These are phyloP conservation scores for Penicillium sp. DNA, from an alignment of 2,329 filamentous ascomycete species.

Conservation along the genomic window DNA sequence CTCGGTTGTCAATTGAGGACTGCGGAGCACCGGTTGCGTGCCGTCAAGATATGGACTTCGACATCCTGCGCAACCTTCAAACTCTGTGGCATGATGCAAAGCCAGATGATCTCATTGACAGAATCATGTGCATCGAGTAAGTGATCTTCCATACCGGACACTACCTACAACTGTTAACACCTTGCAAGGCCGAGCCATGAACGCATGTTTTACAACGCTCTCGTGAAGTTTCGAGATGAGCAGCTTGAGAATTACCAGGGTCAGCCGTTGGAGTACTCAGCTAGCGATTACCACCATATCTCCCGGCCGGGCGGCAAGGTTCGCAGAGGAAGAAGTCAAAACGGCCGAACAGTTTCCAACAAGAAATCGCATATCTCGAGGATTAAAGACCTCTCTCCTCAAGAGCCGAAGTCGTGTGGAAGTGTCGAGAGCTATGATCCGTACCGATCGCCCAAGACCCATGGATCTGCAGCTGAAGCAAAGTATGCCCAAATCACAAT, in stretches of 20 bases:
- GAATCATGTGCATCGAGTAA: conserved; percentile 64
- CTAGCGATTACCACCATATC: conserved; percentile 86
- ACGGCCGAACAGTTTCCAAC: conserved; percentile 30
- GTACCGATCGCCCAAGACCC: conserved; percentile 66
- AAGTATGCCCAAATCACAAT: conserved; percentile 67
- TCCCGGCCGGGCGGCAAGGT: conserved; percentile 37
- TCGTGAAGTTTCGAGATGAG: conserved; percentile 77
- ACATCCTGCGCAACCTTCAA: conserved; percentile 79
- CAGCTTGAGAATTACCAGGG: conserved; percentile 81
- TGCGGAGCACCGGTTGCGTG: conserved; percentile 60
- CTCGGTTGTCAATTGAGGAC: conserved; percentile 57
- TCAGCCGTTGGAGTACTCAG: conserved; percentile 73
- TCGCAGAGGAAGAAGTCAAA: conserved; percentile 31
- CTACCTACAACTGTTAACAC: background rate
- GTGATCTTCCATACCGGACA: conserved; percentile 29
- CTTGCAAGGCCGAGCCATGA: conserved; percentile 72
- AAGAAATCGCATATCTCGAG: conserved; percentile 57
- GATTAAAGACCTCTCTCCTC: conserved; percentile 53
- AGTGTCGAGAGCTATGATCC: conserved; percentile 74
- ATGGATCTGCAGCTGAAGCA: conserved; percentile 49
- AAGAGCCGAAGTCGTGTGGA: conserved; percentile 44
- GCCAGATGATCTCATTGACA: conserved; percentile 67
- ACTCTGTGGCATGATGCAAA: conserved; percentile 87
- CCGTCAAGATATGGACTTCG: conserved; percentile 69
- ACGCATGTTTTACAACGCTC: conserved; percentile 85